These are phyloP conservation scores for Fusarium floridanum DNA, from an alignment of 2,329 filamentous ascomycete genomes.

Conservation along the genomic window DNA sequence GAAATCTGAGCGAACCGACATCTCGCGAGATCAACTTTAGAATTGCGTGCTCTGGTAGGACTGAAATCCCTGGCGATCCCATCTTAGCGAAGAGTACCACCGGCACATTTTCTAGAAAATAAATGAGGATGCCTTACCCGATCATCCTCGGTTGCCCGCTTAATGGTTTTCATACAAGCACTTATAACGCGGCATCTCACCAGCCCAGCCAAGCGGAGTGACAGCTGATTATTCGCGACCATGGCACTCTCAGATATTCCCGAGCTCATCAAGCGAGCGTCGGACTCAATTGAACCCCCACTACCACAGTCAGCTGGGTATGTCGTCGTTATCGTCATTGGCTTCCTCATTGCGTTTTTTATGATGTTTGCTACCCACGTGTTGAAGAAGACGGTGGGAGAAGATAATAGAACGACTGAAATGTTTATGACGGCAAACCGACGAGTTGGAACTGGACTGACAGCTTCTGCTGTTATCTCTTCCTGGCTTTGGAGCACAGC, in stretches of 20 bases:
- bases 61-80: not conserved
- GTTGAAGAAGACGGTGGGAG: conserved; percentile 62
- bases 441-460: conserved; percentile 63
- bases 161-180: not conserved
- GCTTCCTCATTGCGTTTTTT: conserved; percentile 52
- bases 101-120: not conserved
- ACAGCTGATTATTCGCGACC: not conserved
- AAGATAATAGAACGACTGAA: conserved; percentile 66
- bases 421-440: conserved; percentile 70
- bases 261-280: not conserved
- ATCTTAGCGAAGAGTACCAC: too few relatives aligned
- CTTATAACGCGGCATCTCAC: not conserved
- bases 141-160: not conserved
- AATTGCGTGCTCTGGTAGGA: not conserved
- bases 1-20: not conserved
- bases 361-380: conserved; percentile 62
- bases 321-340: conserved; percentile 51
- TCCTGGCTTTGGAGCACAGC: conserved; percentile 69
- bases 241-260: not conserved
- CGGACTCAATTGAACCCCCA: conserved; percentile 39
- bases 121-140: not conserved
- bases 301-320: conserved; percentile 49
- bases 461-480: conserved; percentile 66
- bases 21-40: not conserved
- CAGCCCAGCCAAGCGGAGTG: not conserved